Conservation (phyloP, 805 yeast species). For the Schizosaccharomyces cryophilus region DNA sequence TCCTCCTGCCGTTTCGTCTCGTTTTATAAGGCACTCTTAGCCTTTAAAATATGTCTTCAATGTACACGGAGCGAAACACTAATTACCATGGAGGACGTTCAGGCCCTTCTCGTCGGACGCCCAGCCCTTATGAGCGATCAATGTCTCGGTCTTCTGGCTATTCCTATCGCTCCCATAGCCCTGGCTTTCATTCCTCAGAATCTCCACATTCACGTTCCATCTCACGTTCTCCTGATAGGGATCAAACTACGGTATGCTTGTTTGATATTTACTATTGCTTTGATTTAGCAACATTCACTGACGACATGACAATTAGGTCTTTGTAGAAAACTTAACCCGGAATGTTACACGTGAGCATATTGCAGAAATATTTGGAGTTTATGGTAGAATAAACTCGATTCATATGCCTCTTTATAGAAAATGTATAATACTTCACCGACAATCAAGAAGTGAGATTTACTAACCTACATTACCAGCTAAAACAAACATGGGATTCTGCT, state of each 20-base stretch:
- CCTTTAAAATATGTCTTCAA: no score
- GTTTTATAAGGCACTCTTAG: no score
- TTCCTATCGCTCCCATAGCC: no score
- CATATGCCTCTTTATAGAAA: constrained; percentile 3
- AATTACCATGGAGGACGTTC: no score
- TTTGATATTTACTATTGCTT: no score
- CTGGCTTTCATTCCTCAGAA: background rate
- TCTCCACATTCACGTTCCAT: background rate
- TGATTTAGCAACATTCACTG: background rate
- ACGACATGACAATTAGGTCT: constrained; percentile 3
- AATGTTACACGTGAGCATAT: constrained; percentile 7
- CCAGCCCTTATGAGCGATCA: no score
- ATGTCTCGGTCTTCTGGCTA: no score
- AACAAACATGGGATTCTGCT: background rate
- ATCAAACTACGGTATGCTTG: no score
- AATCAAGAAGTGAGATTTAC: background rate
- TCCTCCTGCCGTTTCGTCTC: no score
- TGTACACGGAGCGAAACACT: no score
- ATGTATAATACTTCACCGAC: background rate
- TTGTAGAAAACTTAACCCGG: constrained; percentile 6
- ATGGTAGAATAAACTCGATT: constrained; percentile 5
- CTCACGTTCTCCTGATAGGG: background rate
- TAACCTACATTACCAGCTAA: background rate
- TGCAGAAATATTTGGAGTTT: constrained; percentile 7
- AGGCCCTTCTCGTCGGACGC: no score